Evolutionary conservation across 2,329 filamentous ascomycete species (phyloP).

Genomic region (Alternaria arbusti): DNA sequence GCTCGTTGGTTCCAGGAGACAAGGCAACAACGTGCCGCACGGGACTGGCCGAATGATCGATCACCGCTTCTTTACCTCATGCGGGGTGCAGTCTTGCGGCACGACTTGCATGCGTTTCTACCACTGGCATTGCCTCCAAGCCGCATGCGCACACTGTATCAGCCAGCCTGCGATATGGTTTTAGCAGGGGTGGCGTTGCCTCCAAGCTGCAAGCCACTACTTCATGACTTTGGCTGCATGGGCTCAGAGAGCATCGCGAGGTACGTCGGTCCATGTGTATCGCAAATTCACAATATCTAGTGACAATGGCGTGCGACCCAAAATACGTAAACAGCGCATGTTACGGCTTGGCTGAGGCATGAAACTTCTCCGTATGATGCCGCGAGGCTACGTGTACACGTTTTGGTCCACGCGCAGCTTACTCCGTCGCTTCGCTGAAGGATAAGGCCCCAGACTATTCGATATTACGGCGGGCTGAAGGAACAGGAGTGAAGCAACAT

Average conservation of each 20-base stretch:
- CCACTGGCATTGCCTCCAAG: conserved; percentile 1
- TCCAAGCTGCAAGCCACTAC: neutral
- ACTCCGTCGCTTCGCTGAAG: neutral
- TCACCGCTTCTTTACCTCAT: conserved; percentile 19
- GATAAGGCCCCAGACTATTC: neutral
- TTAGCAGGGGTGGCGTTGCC: neutral
- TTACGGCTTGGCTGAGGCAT: neutral
- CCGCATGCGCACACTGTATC: neutral
- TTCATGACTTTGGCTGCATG: neutral
- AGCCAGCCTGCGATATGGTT: neutral
- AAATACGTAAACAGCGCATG: neutral
- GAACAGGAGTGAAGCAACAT: neutral
- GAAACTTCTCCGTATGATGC: neutral
- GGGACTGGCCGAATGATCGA: conserved; percentile 36
- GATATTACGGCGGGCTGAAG: neutral
- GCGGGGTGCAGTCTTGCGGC: conserved; percentile 30
- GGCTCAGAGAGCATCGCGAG: neutral
- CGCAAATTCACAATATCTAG: neutral
- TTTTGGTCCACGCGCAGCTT: neutral
- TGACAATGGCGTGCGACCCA: neutral
- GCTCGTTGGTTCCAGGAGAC: conserved; percentile 16
- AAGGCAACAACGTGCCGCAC: conserved; percentile 18
- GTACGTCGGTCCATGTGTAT: neutral
- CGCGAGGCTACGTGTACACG: neutral
- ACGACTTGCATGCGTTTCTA: neutral